Evolutionary conservation across 768 basidiomycete genomes (phyloP), one percentile per base, ranked within the genome.

Genomic region (Termitomyces sp.): DNA sequence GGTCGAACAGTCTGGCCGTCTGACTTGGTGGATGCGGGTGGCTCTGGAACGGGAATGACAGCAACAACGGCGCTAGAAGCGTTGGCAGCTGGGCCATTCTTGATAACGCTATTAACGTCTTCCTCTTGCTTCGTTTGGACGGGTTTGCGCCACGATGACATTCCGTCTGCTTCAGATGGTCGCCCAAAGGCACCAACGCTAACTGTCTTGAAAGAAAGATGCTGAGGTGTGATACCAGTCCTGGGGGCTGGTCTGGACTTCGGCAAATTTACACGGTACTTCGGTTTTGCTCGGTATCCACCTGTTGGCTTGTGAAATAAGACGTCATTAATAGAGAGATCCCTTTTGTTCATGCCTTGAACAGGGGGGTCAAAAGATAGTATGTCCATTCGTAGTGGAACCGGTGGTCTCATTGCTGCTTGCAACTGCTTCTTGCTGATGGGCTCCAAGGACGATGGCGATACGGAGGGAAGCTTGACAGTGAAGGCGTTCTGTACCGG

Each of bases 331-430:
- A 91, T 59, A 20, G 84, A 84, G 50, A 88, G 77, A 59, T 88
- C 87, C 51, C 82, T 78, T 46, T 75, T 81, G 56, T 66, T 82
- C 84, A 88, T 88, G 52, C 83, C 86, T 58, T 83, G 82, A 15
- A 88, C 79, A 18, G 89, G 88, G 55, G 92, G 90, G 36, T 85
- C 83, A 74, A 88, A 90, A 3, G 89, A 87, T 33, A 89, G 75
- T 32, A 87, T 81, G 57, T 92, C 91, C 74, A 84, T 80, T 46
- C 87, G 83, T 33, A 82, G 67, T 32, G 73, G 76, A 36, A 72
- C 67, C 4, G 74, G 67, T 18, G 73, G 70, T 55, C 72, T 76
- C 56, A 73, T 79, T 62, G 81, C 80, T 36, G 76, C 64, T 40
- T 76, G 69, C 16, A 84, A 53, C 66, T 87, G 87, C 61, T 75